Evolutionary conservation across 75 land plant species (phyloP).

Genomic region (Chamaecyparis obtusa): DNA sequence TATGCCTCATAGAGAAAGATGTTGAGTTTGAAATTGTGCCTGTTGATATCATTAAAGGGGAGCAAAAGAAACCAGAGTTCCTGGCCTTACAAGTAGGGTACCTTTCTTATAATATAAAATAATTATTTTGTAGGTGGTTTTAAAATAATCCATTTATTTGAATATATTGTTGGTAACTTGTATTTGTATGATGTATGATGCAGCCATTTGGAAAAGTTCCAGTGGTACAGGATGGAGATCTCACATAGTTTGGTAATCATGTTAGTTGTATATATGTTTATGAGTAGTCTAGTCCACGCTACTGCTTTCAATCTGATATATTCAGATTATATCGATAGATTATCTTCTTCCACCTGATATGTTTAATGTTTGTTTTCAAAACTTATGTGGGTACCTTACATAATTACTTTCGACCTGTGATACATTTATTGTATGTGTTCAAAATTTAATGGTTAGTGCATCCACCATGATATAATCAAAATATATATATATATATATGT

Average conservation of each 20-base stretch:
- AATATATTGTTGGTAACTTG: not conserved
- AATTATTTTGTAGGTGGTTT: no score
- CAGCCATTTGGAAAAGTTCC: conserved; percentile 72
- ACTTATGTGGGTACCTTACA: not conserved
- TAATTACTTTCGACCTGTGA: not conserved
- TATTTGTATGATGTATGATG: not conserved
- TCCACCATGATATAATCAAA: no score
- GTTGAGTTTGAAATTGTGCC: conserved; percentile 45
- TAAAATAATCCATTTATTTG: no score
- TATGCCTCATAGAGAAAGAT: conserved; percentile 51
- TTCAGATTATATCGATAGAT: not conserved
- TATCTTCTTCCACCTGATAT: not conserved
- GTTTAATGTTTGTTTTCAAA: not conserved
- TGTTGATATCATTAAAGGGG: conserved; percentile 37
- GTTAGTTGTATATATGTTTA: not conserved
- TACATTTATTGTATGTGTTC: not conserved
- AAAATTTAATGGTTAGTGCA: no score
- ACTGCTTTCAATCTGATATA: no score
- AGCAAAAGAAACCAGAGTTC: conserved; percentile 50
- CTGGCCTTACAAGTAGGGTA: conserved; percentile 34
- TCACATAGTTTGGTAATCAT: conserved; percentile 44
- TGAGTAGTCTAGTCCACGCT: not conserved
- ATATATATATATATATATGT: no score
- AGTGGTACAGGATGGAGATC: conserved; percentile 43
- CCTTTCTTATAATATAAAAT: not conserved